phyloP scores from a whole-genome alignment of 495 filamentous ascomycete genomes.

The Penicillium verhagenii region DNA sequence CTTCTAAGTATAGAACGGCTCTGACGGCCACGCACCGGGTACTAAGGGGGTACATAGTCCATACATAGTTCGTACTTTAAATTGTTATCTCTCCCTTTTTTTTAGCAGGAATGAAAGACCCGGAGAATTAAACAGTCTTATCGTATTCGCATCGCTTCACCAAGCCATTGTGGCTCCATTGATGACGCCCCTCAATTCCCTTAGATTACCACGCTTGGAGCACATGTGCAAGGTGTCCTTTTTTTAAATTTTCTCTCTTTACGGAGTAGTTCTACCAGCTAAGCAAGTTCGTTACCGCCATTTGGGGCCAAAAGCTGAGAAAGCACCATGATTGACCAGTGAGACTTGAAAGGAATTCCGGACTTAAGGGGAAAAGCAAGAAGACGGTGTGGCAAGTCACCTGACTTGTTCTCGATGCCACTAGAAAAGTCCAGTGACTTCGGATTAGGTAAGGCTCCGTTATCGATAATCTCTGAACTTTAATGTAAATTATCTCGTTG shows the following conservation, averaged over 20 bases:
- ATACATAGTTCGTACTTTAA: no score
- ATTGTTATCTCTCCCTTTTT: no score
- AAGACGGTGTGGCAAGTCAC: constrained; percentile 10
- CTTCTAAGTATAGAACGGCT: constrained; percentile 31
- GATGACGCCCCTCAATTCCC: neutral
- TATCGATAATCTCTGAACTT: no score
- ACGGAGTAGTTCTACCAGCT: no score
- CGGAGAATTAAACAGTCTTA: neutral
- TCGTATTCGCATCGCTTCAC: neutral
- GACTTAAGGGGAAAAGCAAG: neutral
- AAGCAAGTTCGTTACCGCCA: constrained; percentile 18
- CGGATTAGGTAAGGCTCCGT: constrained; percentile 8
- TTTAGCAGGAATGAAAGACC: no score
- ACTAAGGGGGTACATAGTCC: constrained; percentile 11
- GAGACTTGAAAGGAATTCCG: no score
- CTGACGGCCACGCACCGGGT: neutral
- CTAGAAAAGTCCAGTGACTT: constrained; percentile 22
- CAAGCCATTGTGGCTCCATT: neutral
- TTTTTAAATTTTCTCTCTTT: no score
- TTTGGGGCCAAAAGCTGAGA: neutral
- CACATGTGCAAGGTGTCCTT: constrained; percentile 2
- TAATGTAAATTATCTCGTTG: no score
- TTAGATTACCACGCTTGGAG: no score
- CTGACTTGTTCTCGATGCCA: constrained; percentile 22
- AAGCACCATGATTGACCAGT: no score